A percentile compares a stretch with the other conserved stretches of the same genome.
Conservation (phyloP, 2,329 filamentous ascomycete species). For the Leptosphaerulina australis region DNA sequence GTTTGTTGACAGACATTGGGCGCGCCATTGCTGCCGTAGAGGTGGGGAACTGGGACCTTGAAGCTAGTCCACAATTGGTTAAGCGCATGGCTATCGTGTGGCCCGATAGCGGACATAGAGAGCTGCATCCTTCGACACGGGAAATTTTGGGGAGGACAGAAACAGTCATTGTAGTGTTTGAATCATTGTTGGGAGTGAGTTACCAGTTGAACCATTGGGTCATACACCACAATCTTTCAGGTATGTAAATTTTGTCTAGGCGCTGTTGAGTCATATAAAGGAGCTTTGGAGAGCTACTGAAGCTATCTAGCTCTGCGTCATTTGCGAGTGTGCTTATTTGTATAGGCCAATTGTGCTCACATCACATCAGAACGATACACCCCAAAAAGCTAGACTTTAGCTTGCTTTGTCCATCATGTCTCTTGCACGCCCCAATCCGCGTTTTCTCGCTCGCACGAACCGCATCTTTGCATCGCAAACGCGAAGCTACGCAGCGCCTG, state of each 20-base stretch:
- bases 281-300: neutral
- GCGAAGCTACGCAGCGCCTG: slow-evolving; percentile 65
- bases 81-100: slow-evolving; percentile 1
- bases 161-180: slow-evolving; percentile 12
- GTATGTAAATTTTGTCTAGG: neutral
- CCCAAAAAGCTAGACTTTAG: neutral
- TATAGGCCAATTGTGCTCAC: slow-evolving; percentile 11
- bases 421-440: slow-evolving; percentile 38
- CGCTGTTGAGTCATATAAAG: neutral
- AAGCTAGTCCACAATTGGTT: slow-evolving; percentile 17
- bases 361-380: slow-evolving; percentile 1
- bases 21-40: slow-evolving; percentile 23
- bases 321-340: slow-evolving; percentile 7
- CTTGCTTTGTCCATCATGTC: slow-evolving; percentile 30
- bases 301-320: slow-evolving; percentile 16
- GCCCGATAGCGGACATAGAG: slow-evolving; percentile 30
- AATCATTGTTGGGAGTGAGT: slow-evolving; percentile 22
- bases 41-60: neutral
- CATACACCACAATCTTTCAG: neutral
- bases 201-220: slow-evolving; percentile 24
- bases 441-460: slow-evolving; percentile 35
- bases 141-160: slow-evolving; percentile 1
- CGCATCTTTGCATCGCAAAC: slow-evolving; percentile 45
- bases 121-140: slow-evolving; percentile 2
- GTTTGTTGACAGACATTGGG: slow-evolving; percentile 28